Base-by-base conservation (phyloP, 2,329 filamentous ascomycete species). In the Penicillium sp. region DNA sequence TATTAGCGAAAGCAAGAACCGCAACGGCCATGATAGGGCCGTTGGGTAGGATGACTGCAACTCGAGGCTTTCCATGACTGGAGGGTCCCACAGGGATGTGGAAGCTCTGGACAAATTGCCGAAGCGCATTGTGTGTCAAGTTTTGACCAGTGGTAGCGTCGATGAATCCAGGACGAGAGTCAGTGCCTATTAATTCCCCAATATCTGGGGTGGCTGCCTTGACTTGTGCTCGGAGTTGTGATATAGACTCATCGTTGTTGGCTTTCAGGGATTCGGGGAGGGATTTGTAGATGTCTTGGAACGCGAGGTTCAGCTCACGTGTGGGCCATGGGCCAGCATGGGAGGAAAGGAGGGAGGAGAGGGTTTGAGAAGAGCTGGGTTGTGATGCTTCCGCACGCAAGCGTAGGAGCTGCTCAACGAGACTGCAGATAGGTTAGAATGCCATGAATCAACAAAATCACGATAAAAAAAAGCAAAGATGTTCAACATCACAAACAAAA, bases 11-110 rank as follows among this genome's bases (percentile, higher is more conserved):
- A 0, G 81, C 78, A 14, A 84, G 62, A 24, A 77, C 76, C 2
- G 78, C 75, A 11, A 81, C 71, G 9, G 80, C 81, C n/a, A 83
- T 70, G 1, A 82, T 66, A 10, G 79, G 79, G 3, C 81, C 81
- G 58, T 83, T 84, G 1, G 80, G 80, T 5, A 84, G 63, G 2
- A 80, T 77, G 43, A 83, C 75, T 27, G 77, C 80, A 9, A 82
- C 73, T 11, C 79, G 70, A 3, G 78, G 77, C 56, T 79, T 60
- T 29, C 58, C 53, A 53, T 58, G 48, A 4, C 11, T 18, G 11
- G 51, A 58, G 22, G 21, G 79, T 6, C 56, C 58, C 7, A 61
- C 53, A 1, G 57, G 56, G 8, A 66, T 34, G 6, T 61, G 40
- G 43, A 67, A 67, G 21, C n/a, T 24, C n/a, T 61, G 34, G 14